A percentile compares a stretch with the other conserved stretches of the same genome.
Evolutionary conservation across 805 yeast species (phyloP).

Genomic region (Kluyveromyces nonfermentans): DNA sequence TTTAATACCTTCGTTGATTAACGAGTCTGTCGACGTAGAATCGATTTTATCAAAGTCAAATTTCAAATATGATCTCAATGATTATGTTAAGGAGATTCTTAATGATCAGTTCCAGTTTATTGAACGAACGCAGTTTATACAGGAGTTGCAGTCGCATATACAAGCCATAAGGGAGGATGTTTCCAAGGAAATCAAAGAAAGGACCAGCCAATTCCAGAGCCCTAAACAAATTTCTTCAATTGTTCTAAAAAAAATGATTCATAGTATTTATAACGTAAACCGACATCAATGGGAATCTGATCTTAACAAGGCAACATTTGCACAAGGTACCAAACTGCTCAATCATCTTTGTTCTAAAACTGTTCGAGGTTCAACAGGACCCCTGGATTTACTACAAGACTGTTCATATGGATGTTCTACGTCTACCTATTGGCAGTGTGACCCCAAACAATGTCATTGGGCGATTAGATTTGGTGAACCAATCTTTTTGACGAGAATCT

Average conservation of each 20-base stretch:
- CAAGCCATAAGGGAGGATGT: slow-evolving; percentile 21
- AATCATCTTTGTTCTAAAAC: slow-evolving; percentile 30
- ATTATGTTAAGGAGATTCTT: slow-evolving; percentile 25
- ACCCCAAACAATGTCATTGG: slow-evolving; percentile 22
- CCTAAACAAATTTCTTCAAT: slow-evolving; percentile 21
- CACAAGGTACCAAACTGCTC: slow-evolving; percentile 31
- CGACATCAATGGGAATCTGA: slow-evolving; percentile 29
- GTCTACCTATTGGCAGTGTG: slow-evolving; percentile 28
- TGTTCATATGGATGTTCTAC: slow-evolving; percentile 10
- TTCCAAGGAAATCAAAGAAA: slow-evolving; percentile 16
- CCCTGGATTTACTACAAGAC: slow-evolving; percentile 22
- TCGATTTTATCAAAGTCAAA: slow-evolving; percentile 1
- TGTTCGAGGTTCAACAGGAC: slow-evolving; percentile 14
- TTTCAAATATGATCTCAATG: slow-evolving; percentile 19
- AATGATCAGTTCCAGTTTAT: slow-evolving; percentile 24
- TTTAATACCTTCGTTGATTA: slow-evolving; percentile 8
- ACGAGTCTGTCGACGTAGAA: not conserved
- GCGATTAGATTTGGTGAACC: slow-evolving; percentile 34
- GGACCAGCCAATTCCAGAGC: not conserved
- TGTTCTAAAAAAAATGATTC: slow-evolving; percentile 20
- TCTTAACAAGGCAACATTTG: slow-evolving; percentile 28
- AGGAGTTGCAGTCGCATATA: slow-evolving; percentile 20
- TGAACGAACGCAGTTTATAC: slow-evolving; percentile 20
- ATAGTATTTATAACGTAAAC: slow-evolving; percentile 25
- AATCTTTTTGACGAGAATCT: slow-evolving; percentile 28